Evolutionary conservation across 805 yeast species (phyloP).

Genomic region (Jamesozyma gamospora): DNA sequence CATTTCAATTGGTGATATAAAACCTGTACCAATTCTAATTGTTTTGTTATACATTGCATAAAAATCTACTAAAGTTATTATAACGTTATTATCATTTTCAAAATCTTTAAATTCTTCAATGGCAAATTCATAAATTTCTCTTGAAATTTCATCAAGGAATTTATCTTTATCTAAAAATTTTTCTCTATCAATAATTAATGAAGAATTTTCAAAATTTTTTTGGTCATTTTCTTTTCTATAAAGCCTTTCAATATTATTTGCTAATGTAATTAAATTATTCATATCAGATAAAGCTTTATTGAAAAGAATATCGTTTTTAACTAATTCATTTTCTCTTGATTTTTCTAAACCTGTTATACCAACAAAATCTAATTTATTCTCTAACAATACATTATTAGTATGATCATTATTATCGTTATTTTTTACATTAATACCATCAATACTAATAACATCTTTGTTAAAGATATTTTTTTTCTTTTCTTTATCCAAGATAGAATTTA

Average conservation of each 20-base stretch:
- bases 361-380: conserved; percentile 30
- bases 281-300: conserved; percentile 66
- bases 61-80: conserved; percentile 50
- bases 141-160: conserved; percentile 59
- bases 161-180: conserved; percentile 31
- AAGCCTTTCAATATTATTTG: conserved; percentile 56
- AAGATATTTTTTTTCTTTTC: conserved; percentile 17
- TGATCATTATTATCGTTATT: conserved; percentile 1
- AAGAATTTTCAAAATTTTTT: conserved; percentile 4
- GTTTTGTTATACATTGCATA: conserved; percentile 56
- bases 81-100: conserved; percentile 32
- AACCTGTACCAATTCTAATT: conserved; percentile 52
- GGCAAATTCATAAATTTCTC: conserved; percentile 67
- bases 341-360: conserved; percentile 69
- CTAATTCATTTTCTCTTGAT: conserved; percentile 42
- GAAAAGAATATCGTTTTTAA: conserved; percentile 51
- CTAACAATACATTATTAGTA: conserved; percentile 5
- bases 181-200: conserved; percentile 27
- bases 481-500: conserved; percentile 37
- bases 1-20: conserved; percentile 63
- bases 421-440: conserved; percentile 23
- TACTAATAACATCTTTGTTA: conserved; percentile 26
- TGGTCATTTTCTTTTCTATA: conserved; percentile 32
- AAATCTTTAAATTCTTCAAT: conserved; percentile 38
- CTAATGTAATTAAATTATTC: conserved; percentile 66